Conservation (phyloP, 2,329 filamentous ascomycete genomes). For the Xylariaceae sp. region DNA sequence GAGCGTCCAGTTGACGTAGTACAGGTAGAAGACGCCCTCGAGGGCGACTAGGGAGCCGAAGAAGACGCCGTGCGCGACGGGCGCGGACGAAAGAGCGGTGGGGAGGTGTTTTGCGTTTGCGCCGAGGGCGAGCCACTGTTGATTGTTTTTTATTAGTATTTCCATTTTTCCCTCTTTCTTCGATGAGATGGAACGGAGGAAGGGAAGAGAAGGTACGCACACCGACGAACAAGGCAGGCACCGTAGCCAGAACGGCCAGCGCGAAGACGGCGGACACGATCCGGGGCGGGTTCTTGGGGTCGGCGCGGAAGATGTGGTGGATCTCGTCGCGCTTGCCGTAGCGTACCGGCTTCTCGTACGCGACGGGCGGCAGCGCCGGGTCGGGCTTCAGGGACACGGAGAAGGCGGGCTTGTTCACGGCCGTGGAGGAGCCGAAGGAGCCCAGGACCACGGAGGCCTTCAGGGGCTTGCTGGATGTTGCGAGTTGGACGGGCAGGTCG, state of each 20-base stretch:
- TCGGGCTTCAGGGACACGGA: conserved; percentile 63
- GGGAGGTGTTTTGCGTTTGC: conserved; percentile 75
- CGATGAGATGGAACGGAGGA: too few relatives aligned
- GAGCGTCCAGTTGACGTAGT: conserved; percentile 87
- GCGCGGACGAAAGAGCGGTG: conserved; percentile 69
- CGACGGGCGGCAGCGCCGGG: conserved; percentile 51
- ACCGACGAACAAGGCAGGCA: conserved; percentile 66
- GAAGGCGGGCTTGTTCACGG: conserved; percentile 67
- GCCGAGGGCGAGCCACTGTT: conserved; percentile 73
- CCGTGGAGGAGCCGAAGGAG: conserved; percentile 72
- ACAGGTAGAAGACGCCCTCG: conserved; percentile 89
- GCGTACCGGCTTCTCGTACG: conserved; percentile 64
- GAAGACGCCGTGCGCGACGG: conserved; percentile 77
- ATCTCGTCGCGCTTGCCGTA: conserved; percentile 84
- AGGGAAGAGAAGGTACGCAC: conserved; percentile 45
- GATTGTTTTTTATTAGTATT: too few relatives aligned
- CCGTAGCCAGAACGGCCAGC: conserved; percentile 62
- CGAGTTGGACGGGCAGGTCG: conserved; percentile 80
- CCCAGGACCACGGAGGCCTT: conserved; percentile 77
- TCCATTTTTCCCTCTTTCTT: too few relatives aligned
- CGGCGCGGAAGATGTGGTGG: conserved; percentile 79
- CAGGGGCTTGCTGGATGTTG: conserved; percentile 61
- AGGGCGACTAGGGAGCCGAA: conserved; percentile 81
- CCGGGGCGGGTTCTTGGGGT: conserved; percentile 74
- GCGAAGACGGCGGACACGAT: conserved; percentile 75